phyloP scores from a whole-genome alignment of 139 green algal genomes.

The Chlamydomonas incerta region DNA sequence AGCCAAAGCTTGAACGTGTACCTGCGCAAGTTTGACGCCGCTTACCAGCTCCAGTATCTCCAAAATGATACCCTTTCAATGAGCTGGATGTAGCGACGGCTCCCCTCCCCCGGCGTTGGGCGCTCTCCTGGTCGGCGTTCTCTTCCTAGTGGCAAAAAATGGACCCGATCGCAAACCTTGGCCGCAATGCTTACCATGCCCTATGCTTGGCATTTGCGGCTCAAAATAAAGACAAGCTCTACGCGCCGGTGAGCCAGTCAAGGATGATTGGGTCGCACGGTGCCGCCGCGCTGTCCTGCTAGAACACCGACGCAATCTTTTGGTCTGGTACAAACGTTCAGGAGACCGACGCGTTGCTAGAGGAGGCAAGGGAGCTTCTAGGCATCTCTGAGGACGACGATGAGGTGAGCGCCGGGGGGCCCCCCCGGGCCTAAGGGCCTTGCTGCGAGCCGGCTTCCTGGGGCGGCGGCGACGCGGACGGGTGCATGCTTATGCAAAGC shows the following conservation, averaged over 20 bases:
- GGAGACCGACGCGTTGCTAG: constrained; percentile 27
- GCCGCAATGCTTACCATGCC: constrained; percentile 11
- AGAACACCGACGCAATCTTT: too few species aligned
- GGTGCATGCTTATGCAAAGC: too few species aligned
- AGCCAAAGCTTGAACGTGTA: too few species aligned
- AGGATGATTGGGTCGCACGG: background rate
- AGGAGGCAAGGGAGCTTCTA: constrained; percentile 25
- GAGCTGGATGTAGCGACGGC: too few species aligned
- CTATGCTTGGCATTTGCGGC: constrained; percentile 34
- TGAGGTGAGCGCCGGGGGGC: background rate
- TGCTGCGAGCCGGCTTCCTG: too few species aligned
- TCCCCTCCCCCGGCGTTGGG: too few species aligned
- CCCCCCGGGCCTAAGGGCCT: background rate
- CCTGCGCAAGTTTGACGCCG: too few species aligned
- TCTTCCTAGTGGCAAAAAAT: background rate
- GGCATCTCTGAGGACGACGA: constrained; percentile 22
- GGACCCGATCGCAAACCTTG: constrained; percentile 33
- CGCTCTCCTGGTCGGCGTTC: too few species aligned
- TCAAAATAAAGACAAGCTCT: constrained; percentile 33
- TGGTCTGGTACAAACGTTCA: background rate
- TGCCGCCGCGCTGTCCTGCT: too few species aligned
- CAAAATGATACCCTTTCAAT: too few species aligned
- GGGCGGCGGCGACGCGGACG: too few species aligned
- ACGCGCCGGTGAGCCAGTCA: constrained; percentile 27
- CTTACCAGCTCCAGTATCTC: too few species aligned